phyloP scores from a whole-genome alignment of 1,284 basidiomycete genomes.

The Lentinula novae-zelandiae region DNA sequence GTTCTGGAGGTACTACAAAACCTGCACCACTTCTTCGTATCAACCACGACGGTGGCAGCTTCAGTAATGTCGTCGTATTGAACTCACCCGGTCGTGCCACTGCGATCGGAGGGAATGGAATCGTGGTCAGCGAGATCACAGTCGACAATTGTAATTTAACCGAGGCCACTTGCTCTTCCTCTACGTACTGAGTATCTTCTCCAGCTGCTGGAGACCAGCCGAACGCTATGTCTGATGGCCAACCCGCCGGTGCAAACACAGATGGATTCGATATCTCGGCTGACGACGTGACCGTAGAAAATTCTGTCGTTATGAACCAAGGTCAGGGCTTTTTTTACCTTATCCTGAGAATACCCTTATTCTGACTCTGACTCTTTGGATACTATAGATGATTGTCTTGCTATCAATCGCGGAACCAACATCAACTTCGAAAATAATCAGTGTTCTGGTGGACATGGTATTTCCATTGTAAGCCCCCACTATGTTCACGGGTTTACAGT shows the following conservation, averaged over 20 bases:
- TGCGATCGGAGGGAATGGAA: not conserved
- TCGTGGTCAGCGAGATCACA: constrained; percentile 7
- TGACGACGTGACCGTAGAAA: constrained; percentile 3
- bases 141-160: constrained; percentile 5
- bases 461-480: constrained; percentile 41
- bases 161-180: not conserved
- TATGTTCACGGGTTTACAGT: not conserved
- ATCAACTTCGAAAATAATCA: constrained; percentile 51
- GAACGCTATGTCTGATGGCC: constrained; percentile 2
- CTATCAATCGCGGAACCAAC: constrained; percentile 54
- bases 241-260: constrained; percentile 9
- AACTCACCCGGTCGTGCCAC: constrained; percentile 7
- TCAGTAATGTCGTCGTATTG: constrained; percentile 6
- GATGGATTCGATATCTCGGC: constrained; percentile 11
- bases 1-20: constrained; percentile 5
- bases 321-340: not conserved
- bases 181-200: not conserved
- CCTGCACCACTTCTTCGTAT: constrained; percentile 8
- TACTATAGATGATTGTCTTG: constrained; percentile 51
- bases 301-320: not conserved
- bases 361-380: not conserved
- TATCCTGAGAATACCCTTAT: not conserved
- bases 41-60: constrained; percentile 8
- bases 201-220: constrained; percentile 7
- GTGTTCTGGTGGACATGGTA: constrained; percentile 57